These are phyloP conservation scores for Fusarium cyanostomum DNA, from an alignment of 2,329 filamentous ascomycete species.

Conservation along the genomic window DNA sequence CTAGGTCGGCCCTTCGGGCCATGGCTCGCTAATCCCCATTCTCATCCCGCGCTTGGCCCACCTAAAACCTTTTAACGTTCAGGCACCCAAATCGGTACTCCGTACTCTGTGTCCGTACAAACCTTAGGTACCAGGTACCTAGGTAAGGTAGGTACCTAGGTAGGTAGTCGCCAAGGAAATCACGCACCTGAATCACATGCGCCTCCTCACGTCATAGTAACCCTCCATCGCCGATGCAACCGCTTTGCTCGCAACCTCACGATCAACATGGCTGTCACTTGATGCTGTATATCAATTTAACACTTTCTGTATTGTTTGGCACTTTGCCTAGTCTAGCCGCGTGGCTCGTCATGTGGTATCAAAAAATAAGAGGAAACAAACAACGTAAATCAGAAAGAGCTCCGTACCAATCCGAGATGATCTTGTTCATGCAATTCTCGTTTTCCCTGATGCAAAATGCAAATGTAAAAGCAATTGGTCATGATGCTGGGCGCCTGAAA, in stretches of 20 bases:
- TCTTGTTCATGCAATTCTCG: conserved; percentile 40
- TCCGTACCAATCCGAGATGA: conserved; percentile 30
- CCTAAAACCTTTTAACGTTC: neutral
- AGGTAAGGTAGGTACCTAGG: conserved; percentile 16
- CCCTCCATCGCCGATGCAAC: conserved; percentile 6
- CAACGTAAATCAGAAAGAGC: conserved; percentile 40
- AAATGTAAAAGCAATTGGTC: conserved; percentile 42
- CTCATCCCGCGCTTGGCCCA: neutral
- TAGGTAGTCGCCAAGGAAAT: conserved; percentile 26
- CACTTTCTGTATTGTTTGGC: conserved; percentile 39
- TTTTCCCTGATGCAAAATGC: conserved; percentile 36
- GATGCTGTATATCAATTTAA: conserved; percentile 23
- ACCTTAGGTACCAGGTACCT: no score
- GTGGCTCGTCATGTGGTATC: conserved; percentile 41
- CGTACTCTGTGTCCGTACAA: no score
- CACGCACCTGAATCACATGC: conserved; percentile 35
- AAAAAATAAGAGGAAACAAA: conserved; percentile 14
- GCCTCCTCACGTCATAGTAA: conserved; percentile 34
- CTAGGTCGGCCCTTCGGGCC: conserved; percentile 9
- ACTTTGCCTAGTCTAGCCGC: conserved; percentile 34
- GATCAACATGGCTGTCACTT: conserved; percentile 3
- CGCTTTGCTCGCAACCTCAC: neutral
- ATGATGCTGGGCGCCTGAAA: conserved; percentile 39
- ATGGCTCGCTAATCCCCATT: conserved; percentile 25
- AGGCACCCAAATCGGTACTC: no score